phyloP scores from a whole-genome alignment of 257 asterid genomes.

The Solanum habrochaites region DNA sequence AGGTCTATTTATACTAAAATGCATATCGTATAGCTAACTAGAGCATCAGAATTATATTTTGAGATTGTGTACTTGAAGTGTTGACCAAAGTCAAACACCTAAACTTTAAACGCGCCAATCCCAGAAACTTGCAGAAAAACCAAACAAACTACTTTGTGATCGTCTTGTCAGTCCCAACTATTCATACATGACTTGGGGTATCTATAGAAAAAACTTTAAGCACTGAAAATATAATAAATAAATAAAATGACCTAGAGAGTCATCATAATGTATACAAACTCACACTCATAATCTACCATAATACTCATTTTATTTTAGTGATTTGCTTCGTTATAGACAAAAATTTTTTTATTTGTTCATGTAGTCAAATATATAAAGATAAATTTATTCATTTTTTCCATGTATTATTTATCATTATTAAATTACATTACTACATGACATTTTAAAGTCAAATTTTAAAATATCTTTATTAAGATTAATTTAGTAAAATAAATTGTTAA shows the following conservation, averaged over 20 bases:
- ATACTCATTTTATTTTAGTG: background rate
- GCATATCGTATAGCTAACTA: no score
- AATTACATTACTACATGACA: no score
- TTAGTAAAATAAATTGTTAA: no score
- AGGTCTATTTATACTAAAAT: no score
- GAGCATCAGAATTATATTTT: background rate
- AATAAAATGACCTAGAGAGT: background rate
- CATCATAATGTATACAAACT: background rate
- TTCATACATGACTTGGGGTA: background rate
- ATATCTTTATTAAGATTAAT: background rate
- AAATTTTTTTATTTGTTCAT: background rate
- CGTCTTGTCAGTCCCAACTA: no score
- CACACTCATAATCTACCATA: background rate
- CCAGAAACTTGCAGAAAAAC: background rate
- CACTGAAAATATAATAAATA: background rate
- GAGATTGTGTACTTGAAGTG: background rate
- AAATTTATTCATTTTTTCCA: background rate
- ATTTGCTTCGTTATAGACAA: no score
- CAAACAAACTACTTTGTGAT: background rate
- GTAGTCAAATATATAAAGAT: no score
- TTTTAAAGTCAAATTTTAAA: no score
- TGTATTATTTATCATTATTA: no score
- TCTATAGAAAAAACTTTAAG: background rate
- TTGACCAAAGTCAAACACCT: background rate
- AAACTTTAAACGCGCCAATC: no score